Evolutionary conservation across 371 early-diverging fungal genomes (phyloP).

Genomic region (Blakeslea trispora): DNA sequence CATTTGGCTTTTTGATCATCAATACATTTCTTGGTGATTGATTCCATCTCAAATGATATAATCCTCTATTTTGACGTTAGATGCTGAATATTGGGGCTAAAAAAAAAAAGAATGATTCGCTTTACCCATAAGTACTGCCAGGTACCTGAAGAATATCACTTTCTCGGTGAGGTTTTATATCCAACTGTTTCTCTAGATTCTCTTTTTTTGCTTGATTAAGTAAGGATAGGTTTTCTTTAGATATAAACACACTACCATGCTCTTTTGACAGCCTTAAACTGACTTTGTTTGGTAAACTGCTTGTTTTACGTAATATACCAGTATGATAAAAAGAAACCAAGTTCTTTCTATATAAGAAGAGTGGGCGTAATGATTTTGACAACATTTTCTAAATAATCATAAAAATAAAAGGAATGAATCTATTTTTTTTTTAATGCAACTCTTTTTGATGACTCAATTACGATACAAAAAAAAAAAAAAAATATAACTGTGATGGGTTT

Average conservation of each 20-base stretch:
- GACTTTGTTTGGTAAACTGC: conserved; percentile 21
- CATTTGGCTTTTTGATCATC: conserved; percentile 79
- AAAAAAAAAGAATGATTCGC: too few relatives aligned
- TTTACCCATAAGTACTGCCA: conserved; percentile 65
- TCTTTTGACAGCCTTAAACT: conserved; percentile 22
- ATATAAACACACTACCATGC: not conserved
- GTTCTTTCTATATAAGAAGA: not conserved
- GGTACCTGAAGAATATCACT: conserved; percentile 57
- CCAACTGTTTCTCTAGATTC: conserved; percentile 14
- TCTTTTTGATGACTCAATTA: not conserved
- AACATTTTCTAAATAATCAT: not conserved
- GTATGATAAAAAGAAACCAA: not conserved
- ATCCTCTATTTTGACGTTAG: conserved; percentile 39
- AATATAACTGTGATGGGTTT: too few relatives aligned
- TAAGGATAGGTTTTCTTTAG: conserved; percentile 7
- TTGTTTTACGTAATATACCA: conserved; percentile 12
- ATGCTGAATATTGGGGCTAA: too few relatives aligned
- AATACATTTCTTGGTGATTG: conserved; percentile 72
- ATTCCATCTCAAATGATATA: conserved; percentile 63
- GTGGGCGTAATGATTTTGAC: too few relatives aligned
- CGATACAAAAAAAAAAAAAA: too few relatives aligned
- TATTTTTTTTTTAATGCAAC: not conserved
- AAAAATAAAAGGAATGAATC: not conserved
- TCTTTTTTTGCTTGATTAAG: too few relatives aligned
- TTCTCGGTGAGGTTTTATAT: conserved; percentile 22